phyloP scores from a whole-genome alignment of 2,329 filamentous ascomycete genomes.

The Fusarium sulawesiense region DNA sequence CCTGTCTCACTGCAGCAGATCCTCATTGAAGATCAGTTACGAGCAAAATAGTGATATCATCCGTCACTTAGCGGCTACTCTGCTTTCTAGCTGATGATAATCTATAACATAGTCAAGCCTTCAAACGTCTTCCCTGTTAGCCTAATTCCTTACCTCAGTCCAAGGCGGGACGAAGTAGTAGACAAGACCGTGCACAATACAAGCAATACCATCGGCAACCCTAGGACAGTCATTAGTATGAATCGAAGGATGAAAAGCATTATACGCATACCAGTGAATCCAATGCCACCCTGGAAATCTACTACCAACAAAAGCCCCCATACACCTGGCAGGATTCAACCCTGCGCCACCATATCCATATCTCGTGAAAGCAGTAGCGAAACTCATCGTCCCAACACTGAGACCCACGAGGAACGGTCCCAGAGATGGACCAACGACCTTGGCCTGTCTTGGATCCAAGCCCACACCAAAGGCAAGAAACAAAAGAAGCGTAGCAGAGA shows the following conservation, averaged over 20 bases:
- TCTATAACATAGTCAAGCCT: too few species aligned
- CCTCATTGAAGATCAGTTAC: conserved; percentile 20
- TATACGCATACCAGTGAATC: conserved; percentile 41
- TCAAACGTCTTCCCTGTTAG: too few species aligned
- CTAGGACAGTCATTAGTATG: conserved; percentile 8
- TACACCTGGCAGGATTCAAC: conserved; percentile 41
- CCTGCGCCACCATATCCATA: conserved; percentile 43
- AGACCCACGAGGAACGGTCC: conserved; percentile 62
- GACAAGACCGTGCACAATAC: conserved; percentile 22
- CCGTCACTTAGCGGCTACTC: too few species aligned
- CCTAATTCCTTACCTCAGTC: conserved; percentile 6
- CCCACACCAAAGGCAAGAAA: conserved; percentile 66
- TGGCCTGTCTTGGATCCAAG: conserved; percentile 62
- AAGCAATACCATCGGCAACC: conserved; percentile 28
- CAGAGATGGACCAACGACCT: conserved; percentile 61
- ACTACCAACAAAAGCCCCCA: conserved; percentile 39
- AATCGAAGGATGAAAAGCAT: accelerated
- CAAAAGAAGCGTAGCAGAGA: conserved; percentile 58
- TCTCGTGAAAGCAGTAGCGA: conserved; percentile 48
- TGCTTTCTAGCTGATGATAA: too few species aligned
- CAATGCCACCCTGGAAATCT: conserved; percentile 42
- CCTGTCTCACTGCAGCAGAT: conserved; percentile 42
- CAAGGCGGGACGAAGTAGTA: conserved; percentile 40
- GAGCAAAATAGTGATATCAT: too few species aligned
- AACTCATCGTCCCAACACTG: conserved; percentile 51